Evolutionary conservation across 768 basidiomycete species (phyloP).

Genomic region (Cubamyces sp.): DNA sequence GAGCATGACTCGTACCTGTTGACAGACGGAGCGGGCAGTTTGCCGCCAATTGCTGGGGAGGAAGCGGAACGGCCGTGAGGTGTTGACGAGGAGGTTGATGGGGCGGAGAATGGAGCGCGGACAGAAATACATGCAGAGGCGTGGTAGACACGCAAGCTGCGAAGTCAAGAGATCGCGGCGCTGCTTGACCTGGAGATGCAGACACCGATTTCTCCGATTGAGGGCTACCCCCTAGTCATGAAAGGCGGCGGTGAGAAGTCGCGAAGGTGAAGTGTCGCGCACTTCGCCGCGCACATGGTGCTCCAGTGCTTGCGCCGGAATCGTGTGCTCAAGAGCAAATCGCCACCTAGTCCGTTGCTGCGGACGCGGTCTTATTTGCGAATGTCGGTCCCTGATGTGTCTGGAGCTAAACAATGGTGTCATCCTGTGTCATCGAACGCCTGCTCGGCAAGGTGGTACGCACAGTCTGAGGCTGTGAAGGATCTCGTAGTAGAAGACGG

Average conservation of each 20-base stretch:
- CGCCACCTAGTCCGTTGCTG: conserved; percentile 25
- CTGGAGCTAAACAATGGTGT: no score
- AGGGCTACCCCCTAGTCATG: conserved; percentile 15
- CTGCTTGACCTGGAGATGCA: conserved; percentile 59
- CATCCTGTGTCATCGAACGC: no score
- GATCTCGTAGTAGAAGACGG: no score
- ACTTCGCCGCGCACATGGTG: conserved; percentile 52
- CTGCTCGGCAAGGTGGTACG: no score
- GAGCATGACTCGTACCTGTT: conserved; percentile 31
- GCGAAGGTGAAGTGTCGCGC: conserved; percentile 37
- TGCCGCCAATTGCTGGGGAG: conserved; percentile 41
- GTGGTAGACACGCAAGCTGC: conserved; percentile 48
- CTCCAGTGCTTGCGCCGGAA: conserved; percentile 45
- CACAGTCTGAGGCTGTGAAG: no score
- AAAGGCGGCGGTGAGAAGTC: conserved; percentile 26
- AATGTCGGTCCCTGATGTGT: conserved; percentile 21
- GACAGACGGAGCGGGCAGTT: conserved; percentile 34
- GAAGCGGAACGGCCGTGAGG: conserved; percentile 27
- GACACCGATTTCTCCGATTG: conserved; percentile 29
- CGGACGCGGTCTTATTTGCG: conserved; percentile 39
- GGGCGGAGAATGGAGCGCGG: conserved; percentile 30
- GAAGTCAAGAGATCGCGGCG: conserved; percentile 57
- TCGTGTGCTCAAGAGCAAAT: conserved; percentile 44
- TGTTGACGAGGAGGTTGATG: conserved; percentile 38
- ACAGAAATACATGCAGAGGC: conserved; percentile 46